Percentiles rank a stretch among this genome's conserved stretches.
Evolutionary conservation across 306 rosid species (phyloP).

Genomic region (Dryas alaskensis): DNA sequence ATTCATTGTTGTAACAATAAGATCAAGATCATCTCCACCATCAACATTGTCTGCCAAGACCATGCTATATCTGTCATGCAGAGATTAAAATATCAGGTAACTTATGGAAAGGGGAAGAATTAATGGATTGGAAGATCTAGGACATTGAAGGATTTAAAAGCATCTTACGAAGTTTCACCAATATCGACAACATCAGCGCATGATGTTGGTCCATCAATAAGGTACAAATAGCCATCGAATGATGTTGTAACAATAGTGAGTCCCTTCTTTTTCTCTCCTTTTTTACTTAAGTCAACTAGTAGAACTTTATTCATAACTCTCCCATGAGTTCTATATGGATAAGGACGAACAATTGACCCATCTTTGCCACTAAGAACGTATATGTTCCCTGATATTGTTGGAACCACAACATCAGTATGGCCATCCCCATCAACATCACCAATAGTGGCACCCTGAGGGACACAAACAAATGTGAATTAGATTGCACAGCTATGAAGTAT

Average conservation of each 20-base stretch:
- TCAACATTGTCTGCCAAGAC: slow-evolving; percentile 97
- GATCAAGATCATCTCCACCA: slow-evolving; percentile 99
- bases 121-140: slow-evolving; percentile 19
- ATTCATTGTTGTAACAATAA: slow-evolving; percentile 91
- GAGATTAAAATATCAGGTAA: slow-evolving; percentile 12
- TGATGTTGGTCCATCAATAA: slow-evolving; percentile 92
- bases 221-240: slow-evolving; percentile 91
- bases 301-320: slow-evolving; percentile 94
- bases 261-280: slow-evolving; percentile 74
- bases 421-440: slow-evolving; percentile 99
- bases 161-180: slow-evolving; percentile 96
- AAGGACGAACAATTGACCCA: slow-evolving; percentile 71
- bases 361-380: slow-evolving; percentile 95
- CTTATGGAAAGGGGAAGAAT: slow-evolving; percentile 18
- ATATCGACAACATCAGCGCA: slow-evolving; percentile 98
- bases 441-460: slow-evolving; percentile 73
- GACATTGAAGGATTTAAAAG: slow-evolving; percentile 22
- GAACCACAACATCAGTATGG: slow-evolving; percentile 86
- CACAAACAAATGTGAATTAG: slow-evolving; percentile 11
- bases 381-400: slow-evolving; percentile 87
- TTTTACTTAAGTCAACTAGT: slow-evolving; percentile 77
- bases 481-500: neutral
- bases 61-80: slow-evolving; percentile 87
- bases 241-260: slow-evolving; percentile 89
- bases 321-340: slow-evolving; percentile 92